Evolutionary conservation across 305 asterid species (phyloP), one percentile per base, ranked within the genome.

Genomic region (Fraxinus albicans): DNA sequence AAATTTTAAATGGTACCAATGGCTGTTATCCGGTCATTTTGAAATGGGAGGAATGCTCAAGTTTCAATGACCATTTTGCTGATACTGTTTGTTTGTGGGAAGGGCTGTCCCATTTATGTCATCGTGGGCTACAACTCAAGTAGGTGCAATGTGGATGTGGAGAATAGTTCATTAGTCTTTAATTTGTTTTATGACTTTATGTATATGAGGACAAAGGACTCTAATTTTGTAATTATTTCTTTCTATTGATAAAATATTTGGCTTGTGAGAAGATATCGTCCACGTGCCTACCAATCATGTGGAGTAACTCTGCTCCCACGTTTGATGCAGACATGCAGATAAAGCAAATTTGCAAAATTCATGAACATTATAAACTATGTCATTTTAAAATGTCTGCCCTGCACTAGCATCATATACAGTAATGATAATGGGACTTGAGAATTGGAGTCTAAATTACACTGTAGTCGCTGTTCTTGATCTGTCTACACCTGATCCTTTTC

Each of bases 401-500:
- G 35, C 15, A 5, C 10, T 31, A 13, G 21, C 38, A 29, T 69
- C 23, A 12, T 69, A 12, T 12, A 31, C 83, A 78, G 42, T 55
- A 60, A 80, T 6, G 33, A 73, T 44, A 67, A 65, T 12, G 85
- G 83, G 55, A 65, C 77, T 38, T n/a, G 79, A 4, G 70, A 70
- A 83, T 82, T 83, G 84, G 82, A 58, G 73, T 42, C 55, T 38
- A 86, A 85, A 79, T 88, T 96, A 96, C 99, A 94, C 89, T 88
- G 99, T 96, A 50, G 98, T 94, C 33, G 98, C 91, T 79, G 98
- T 89, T 91, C 99, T 90, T 81, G 99, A 93, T 92, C 99, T 91
- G 92, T 97, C 99, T 21, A 93, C 96, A 4, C 97, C 99, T 65
- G 99, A 93, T 82, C 99, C 99, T 88, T 93, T 93, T 82, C 99